Base-by-base conservation (phyloP, 306 rosid species). In the Malus orientalis region DNA sequence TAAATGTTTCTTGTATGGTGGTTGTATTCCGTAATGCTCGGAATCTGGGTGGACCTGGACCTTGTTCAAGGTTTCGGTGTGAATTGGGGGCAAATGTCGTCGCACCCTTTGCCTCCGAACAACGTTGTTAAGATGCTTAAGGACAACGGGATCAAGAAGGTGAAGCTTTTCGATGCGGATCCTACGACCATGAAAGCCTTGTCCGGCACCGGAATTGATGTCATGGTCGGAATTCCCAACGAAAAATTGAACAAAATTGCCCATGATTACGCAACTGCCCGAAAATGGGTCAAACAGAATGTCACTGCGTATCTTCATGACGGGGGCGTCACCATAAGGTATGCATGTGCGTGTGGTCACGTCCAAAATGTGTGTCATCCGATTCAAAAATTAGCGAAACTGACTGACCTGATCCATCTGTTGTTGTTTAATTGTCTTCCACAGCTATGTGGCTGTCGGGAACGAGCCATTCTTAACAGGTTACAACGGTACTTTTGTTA, bases 381-480 rank as follows among this genome's bases (percentile, higher is more conserved):
- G 53, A 47, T 49, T 49, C 54, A 14, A 49, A 49, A 13, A 4
- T 4, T 14, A 49, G 19, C 2, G 19, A 14, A 49, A 15, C 54
- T 14, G 54, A 49, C 19, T 14, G 54, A 47, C 54, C 14, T 5
- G 16, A 49, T 49, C 19, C 54, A 14, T 49, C 19, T 14, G 15
- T 49, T 14, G 54, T 42, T 9, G 45, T 40, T 40, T 40, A 40
- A 40, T 40, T 40, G 45, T 49, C 12, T 11, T 40, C 23, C 73
- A 59, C 54, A 94, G 97, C 75, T 89, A 94, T 14, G 82, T 92
- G 12, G 91, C 87, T 0, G 96, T 94, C 51, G 97, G 98, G 54
- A 92, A 92, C 32, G 97, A 94, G 42, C 82, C 98, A 1, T 94
- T 88, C 81, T 83, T 94, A 75, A 22, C 69, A 51, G 82, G 88